A percentile compares a stretch with the other conserved stretches of the same genome.
Conservation (phyloP, 139 green algal species). For the Asterochloris sp. region DNA sequence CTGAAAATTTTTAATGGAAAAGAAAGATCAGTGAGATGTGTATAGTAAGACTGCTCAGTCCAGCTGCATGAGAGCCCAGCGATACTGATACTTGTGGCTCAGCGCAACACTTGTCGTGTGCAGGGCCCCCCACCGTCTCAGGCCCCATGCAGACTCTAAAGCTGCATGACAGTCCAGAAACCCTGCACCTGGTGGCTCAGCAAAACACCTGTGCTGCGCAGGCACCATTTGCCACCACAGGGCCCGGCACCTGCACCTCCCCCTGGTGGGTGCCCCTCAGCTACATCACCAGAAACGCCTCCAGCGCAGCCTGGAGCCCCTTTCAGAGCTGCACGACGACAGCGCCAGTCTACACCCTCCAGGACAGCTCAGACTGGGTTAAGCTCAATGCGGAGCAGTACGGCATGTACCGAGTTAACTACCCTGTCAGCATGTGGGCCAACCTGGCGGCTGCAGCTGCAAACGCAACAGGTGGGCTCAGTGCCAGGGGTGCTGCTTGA, state of each 20-base stretch:
- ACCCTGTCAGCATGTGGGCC: conserved; percentile 43
- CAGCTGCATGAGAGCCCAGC: no score
- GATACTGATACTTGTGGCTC: no score
- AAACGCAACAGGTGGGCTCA: background rate
- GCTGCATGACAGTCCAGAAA: background rate
- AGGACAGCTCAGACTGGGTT: conserved; percentile 36
- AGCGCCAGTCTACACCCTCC: conserved; percentile 1
- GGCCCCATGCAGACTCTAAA: background rate
- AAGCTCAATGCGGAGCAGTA: conserved; percentile 70
- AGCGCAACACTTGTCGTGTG: no score
- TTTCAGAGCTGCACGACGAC: conserved; percentile 16
- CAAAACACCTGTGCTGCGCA: conserved; percentile 11
- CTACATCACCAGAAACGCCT: conserved; percentile 1
- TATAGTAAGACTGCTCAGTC: no score
- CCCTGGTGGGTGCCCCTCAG: conserved; percentile 46
- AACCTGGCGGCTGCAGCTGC: conserved; percentile 29
- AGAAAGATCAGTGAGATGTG: no score
- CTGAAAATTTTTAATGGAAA: no score
- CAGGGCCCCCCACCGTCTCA: no score
- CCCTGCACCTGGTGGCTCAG: background rate
- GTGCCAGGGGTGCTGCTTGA: no score
- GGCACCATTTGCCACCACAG: conserved; percentile 28
- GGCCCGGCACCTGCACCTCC: background rate
- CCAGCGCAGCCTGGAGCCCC: conserved; percentile 19
- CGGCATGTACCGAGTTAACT: conserved; percentile 61